Conservation (phyloP, 371 early-diverging fungal species). For the Mortierella sp. region DNA sequence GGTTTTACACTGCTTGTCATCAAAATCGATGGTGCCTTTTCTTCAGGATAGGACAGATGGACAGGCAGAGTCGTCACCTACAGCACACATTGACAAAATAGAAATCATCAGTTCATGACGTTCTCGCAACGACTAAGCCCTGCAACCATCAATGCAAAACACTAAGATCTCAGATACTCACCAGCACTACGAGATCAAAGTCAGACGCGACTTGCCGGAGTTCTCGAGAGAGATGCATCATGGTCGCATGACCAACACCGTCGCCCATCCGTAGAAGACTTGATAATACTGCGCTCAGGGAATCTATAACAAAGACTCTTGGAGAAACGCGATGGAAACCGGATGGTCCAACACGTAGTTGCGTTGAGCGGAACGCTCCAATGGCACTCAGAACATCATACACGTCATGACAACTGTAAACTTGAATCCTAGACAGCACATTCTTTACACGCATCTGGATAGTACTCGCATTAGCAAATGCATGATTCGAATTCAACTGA, state of each 20-base stretch:
- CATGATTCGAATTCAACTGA: not conserved
- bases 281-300: conserved; percentile 24
- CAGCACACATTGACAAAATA: not conserved
- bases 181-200: conserved; percentile 28
- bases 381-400: conserved; percentile 28
- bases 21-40: conserved; percentile 49
- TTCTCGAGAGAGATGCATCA: conserved; percentile 49
- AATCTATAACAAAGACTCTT: conserved; percentile 35
- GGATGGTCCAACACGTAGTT: not conserved
- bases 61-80: conserved; percentile 41
- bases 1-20: conserved; percentile 32
- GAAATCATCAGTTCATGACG: not conserved
- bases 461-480: not conserved
- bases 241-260: conserved; percentile 46
- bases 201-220: conserved; percentile 33
- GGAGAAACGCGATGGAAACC: not conserved
- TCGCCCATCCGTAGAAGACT: conserved; percentile 25
- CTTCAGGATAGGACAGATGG: conserved; percentile 31
- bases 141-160: not conserved
- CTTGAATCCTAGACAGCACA: conserved; percentile 36
- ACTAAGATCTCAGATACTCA: conserved; percentile 5
- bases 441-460: conserved; percentile 13
- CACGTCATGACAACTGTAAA: conserved; percentile 34
- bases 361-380: conserved; percentile 14
- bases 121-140: not conserved